Percentiles rank a stretch among this genome's conserved stretches.
Conservation (phyloP, 495 filamentous ascomycete genomes). For the Ramalina intermedia region DNA sequence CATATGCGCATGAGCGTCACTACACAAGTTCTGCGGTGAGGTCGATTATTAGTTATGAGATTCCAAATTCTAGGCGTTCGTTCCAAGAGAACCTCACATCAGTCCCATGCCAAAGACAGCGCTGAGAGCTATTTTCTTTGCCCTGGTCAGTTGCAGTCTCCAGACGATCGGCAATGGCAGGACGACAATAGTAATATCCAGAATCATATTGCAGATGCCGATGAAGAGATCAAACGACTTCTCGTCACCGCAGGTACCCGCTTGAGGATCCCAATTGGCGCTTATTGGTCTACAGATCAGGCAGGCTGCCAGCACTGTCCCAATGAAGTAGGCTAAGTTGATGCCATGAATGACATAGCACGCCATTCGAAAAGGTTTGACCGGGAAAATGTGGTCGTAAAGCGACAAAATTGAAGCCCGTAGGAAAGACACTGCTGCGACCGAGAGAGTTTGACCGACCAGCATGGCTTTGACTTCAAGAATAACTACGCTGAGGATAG, state of each 20-base stretch:
- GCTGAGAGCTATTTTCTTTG: slow-evolving; percentile 19
- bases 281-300: slow-evolving; percentile 24
- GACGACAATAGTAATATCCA: slow-evolving; percentile 25
- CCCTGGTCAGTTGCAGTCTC: slow-evolving; percentile 24
- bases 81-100: slow-evolving; percentile 2
- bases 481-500: background rate
- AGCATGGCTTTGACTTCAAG: slow-evolving; percentile 5
- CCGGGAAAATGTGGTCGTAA: slow-evolving; percentile 26
- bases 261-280: slow-evolving; percentile 18
- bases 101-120: slow-evolving; percentile 12
- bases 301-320: slow-evolving; percentile 15
- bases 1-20: slow-evolving; percentile 4
- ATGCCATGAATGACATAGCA: slow-evolving; percentile 16
- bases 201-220: slow-evolving; percentile 19
- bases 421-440: slow-evolving; percentile 18
- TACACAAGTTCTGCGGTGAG: slow-evolving; percentile 6
- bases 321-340: slow-evolving; percentile 4
- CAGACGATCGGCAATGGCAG: slow-evolving; percentile 32
- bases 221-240: slow-evolving; percentile 19
- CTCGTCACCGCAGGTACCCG: slow-evolving; percentile 20
- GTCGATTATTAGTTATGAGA: background rate
- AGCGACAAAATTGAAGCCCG: slow-evolving; percentile 30
- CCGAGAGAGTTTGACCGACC: slow-evolving; percentile 15
- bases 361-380: slow-evolving; percentile 21
- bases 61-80: background rate